Base-by-base conservation (phyloP, 2,329 filamentous ascomycete species). In the Orbilia ellipsospora region DNA sequence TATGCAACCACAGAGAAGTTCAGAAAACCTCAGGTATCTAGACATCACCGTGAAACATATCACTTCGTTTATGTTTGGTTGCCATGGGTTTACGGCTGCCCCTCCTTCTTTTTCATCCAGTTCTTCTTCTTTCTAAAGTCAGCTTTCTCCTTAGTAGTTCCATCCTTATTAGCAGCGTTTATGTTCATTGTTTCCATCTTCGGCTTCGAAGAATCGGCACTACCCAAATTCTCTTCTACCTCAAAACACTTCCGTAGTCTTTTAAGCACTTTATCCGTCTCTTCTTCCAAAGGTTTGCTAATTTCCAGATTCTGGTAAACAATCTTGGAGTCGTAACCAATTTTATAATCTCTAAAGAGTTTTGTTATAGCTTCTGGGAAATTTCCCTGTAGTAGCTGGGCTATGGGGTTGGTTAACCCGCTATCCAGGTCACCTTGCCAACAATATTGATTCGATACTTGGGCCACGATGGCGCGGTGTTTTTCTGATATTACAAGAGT, bases 181-280 rank as follows among this genome's bases (percentile, higher is more conserved):
- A 1, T 48, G 13, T 48, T 12, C 16, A 1, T n/a, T n/a, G n/a
- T 44, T 5, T 44, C n/a, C 40, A 44, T 44, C n/a, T n/a, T 44
- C 40, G 23, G 51, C 18, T 54, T 54, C 5, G 18, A 28, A 44
- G 40, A n/a, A 12, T 44, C 40, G 2, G 55, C 56, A 18, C 50
- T 62, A 16, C 66, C 66, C 13, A 69, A 48, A 63, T 63, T 40
- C 50, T 69, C 66, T 12, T 45, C 28, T 26, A 48, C 31, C 15
- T 69, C 31, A 28, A 48, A 57, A n/a, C 66, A 69, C 23, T 62
- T 48, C 20, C 56, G 56, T 1, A 69, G n/a, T 10, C 8, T n/a
- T 45, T n/a, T 31, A 50, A 69, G 18, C 1, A 40, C 36, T 4
- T 31, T 16, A 15, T 60, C 20, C 2, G 45, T 60, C 45, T 52